A percentile compares a stretch with the other conserved stretches of the same genome.
Conservation (phyloP, 192 early-diverging fungal genomes). For the Linnemannia zychae region DNA sequence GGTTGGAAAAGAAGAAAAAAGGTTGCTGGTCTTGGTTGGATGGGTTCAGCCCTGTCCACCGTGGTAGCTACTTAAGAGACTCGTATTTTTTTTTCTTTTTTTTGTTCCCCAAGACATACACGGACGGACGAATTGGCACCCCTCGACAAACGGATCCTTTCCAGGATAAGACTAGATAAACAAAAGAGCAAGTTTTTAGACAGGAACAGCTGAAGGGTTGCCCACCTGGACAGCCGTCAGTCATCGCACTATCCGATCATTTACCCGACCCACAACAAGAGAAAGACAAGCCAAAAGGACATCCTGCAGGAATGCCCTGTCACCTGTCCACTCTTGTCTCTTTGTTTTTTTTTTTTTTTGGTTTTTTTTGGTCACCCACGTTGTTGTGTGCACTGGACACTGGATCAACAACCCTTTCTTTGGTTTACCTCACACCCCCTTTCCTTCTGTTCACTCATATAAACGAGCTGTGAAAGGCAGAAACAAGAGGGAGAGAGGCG, state of each 20-base stretch:
- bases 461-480: neutral
- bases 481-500: neutral
- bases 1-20: neutral
- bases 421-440: neutral
- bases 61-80: neutral
- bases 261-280: neutral
- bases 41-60: conserved; percentile 1
- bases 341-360: no score
- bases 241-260: no score
- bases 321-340: neutral
- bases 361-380: neutral
- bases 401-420: neutral
- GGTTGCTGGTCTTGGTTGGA: neutral
- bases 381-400: neutral
- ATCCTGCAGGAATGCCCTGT: neutral
- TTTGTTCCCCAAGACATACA: no score
- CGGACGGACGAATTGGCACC: no score
- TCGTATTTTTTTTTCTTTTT: no score
- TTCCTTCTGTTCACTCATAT: neutral
- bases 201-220: no score
- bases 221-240: no score
- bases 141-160: neutral
- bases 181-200: no score
- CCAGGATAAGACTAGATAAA: neutral
- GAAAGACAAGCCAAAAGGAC: neutral